Evolutionary conservation across 2,329 filamentous ascomycete species (phyloP), one percentile per base, ranked within the genome.

Genomic region (Fusarium stilboides): DNA sequence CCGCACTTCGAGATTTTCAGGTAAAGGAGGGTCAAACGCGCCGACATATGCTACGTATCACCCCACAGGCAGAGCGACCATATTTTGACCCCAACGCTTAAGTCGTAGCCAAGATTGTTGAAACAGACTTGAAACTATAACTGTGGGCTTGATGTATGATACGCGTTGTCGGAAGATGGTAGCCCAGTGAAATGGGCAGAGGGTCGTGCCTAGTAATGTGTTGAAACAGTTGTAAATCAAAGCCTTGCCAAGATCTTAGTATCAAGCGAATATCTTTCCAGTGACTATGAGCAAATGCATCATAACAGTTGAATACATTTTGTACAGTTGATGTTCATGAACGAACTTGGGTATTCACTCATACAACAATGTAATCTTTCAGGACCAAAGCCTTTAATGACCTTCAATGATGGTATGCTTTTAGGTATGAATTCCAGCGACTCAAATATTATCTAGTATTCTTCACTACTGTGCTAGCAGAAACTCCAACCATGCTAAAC

Each of bases 1-100:
- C 61, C 17, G 61, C 61, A 6, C 51, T 64, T 4, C 57, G 57
- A 12, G 57, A 64, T 12, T 64, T 64, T 8, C 50, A 61, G 51
- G 61, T 65, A 2, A 33, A 51, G 6, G 51, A 65, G 19, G 57
- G 57, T 12, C 57, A 65, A 39, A 61, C 61, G 17, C 57, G 61
- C 4, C 42, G 61, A 7, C 61, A 65, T 20, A 53, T 65, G 57
- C 37, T 65, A 17, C 56, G 61, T 4, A 52, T 61, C 22, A 65
- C 57, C 1, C 61, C 61, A 3, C 61, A 64, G 8, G 61, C 61
- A 3, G 57, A 64, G 14, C 34, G 57, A 12, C 61, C 57, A 20
- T 65, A 61, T 17, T 65, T 65, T 24, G 62, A 65, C 10, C 20
- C 42, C 2, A 50, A 52, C 4, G 46, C 22, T 15, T 61, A 61